Percentiles rank a stretch among this genome's conserved stretches.
Conservation (phyloP, 2,329 filamentous ascomycete genomes). For the Pseudogymnoascus destructans region DNA sequence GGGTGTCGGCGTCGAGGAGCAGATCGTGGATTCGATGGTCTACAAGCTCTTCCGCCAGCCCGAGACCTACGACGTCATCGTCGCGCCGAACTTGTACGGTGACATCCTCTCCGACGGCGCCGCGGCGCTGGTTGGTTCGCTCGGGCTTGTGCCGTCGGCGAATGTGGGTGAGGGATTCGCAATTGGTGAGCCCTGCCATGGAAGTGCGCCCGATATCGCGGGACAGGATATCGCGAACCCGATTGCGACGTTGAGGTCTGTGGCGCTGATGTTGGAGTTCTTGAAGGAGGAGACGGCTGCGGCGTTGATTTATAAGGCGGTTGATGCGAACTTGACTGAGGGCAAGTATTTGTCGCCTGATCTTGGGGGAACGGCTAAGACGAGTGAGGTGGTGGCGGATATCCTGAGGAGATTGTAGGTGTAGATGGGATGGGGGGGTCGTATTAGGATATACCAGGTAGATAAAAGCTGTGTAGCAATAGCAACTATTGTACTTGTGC, state of each 20-base stretch:
- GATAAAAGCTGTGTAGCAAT: slow-evolving; percentile 2
- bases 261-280: slow-evolving; percentile 94
- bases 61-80: slow-evolving; percentile 90
- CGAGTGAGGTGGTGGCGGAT: slow-evolving; percentile 76
- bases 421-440: slow-evolving; percentile 9
- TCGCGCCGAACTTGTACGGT: slow-evolving; percentile 93
- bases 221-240: slow-evolving; percentile 89
- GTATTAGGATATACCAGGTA: slow-evolving; percentile 2
- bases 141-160: slow-evolving; percentile 86
- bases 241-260: slow-evolving; percentile 83
- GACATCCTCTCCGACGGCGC: slow-evolving; percentile 94
- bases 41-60: slow-evolving; percentile 99
- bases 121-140: slow-evolving; percentile 78
- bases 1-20: slow-evolving; percentile 67
- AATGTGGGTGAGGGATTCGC: slow-evolving; percentile 92
- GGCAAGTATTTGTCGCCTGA: slow-evolving; percentile 76
- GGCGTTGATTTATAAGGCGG: slow-evolving; percentile 77
- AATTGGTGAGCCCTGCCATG: slow-evolving; percentile 97
- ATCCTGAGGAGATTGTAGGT: slow-evolving; percentile 67
- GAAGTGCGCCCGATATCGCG: slow-evolving; percentile 89
- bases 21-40: slow-evolving; percentile 98
- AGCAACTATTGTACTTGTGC: neutral
- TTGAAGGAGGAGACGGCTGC: slow-evolving; percentile 77
- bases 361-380: slow-evolving; percentile 75
- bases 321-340: slow-evolving; percentile 80